Evolutionary conservation across 495 filamentous ascomycete species (phyloP).

Genomic region (Aspergillus ostianus): DNA sequence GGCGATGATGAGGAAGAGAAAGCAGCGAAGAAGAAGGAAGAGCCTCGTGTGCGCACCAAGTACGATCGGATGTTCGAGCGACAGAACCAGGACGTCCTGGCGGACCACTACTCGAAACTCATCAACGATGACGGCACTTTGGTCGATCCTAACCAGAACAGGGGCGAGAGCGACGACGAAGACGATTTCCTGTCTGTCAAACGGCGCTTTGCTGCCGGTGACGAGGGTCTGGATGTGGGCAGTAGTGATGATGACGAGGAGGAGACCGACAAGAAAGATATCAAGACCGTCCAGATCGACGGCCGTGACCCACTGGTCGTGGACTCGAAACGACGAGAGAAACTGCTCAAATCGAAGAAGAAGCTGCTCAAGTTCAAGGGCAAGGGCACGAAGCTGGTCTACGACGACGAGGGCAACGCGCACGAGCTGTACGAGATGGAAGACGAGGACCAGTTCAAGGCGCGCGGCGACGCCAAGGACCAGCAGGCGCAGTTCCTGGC

Average conservation of each 20-base stretch:
- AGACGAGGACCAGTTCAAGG: constrained; percentile 73
- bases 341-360: constrained; percentile 91
- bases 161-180: constrained; percentile 57
- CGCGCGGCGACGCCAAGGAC: constrained; percentile 66
- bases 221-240: constrained; percentile 29
- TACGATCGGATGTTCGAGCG: constrained; percentile 97
- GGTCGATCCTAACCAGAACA: constrained; percentile 31
- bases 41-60: constrained; percentile 80
- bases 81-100: constrained; percentile 90
- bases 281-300: constrained; percentile 44
- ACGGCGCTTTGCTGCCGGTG: constrained; percentile 64
- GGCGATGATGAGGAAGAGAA: constrained; percentile 48
- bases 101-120: constrained; percentile 85
- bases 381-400: constrained; percentile 78
- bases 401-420: constrained; percentile 85
- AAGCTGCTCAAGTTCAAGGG: constrained; percentile 84
- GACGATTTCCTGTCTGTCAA: constrained; percentile 90
- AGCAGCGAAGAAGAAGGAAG: constrained; percentile 48
- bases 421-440: constrained; percentile 87
- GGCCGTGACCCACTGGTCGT: constrained; percentile 70
- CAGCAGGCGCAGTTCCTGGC: constrained; percentile 77
- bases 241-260: constrained; percentile 22
- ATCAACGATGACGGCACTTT: constrained; percentile 63
- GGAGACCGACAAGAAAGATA: constrained; percentile 17
- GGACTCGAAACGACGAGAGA: constrained; percentile 90